phyloP scores from a whole-genome alignment of 257 asterid species.

The Cruciata laevipes region DNA sequence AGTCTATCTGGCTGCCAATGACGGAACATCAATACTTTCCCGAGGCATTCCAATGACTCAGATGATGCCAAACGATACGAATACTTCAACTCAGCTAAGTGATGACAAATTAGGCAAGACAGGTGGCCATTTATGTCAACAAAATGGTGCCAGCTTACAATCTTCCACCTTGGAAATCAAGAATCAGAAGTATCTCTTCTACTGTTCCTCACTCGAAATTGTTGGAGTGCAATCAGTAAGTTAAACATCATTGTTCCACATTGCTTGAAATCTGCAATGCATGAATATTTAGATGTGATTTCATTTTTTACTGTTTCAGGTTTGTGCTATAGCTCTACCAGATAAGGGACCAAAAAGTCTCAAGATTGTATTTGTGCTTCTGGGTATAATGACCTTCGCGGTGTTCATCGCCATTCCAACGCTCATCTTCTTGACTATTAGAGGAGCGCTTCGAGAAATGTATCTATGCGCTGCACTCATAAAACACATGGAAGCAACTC shows the following conservation, averaged over 20 bases:
- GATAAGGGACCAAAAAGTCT: constrained; percentile 10
- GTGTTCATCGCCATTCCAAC: constrained; percentile 19
- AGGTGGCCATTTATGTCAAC: constrained; percentile 29
- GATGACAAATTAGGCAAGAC: constrained; percentile 19
- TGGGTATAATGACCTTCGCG: constrained; percentile 23
- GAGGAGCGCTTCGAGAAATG: constrained; percentile 50
- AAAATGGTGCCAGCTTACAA: not conserved
- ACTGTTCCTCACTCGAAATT: constrained; percentile 35
- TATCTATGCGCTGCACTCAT: constrained; percentile 37
- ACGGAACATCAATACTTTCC: constrained; percentile 31
- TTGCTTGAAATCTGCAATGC: not conserved
- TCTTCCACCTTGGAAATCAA: constrained; percentile 12
- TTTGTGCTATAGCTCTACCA: constrained; percentile 36
- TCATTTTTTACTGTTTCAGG: constrained; percentile 22
- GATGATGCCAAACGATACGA: constrained; percentile 16
- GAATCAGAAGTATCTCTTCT: constrained; percentile 25
- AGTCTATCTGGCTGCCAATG: constrained; percentile 35
- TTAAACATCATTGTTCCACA: not conserved
- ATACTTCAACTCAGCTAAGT: constrained; percentile 19
- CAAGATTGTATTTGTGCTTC: constrained; percentile 26
- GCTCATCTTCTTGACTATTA: constrained; percentile 20
- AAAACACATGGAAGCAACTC: constrained; percentile 72
- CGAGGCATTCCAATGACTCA: constrained; percentile 36
- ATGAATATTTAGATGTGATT: not conserved
- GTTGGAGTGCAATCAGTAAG: constrained; percentile 45